phyloP scores from a whole-genome alignment of 129 eudicot genomes.

The Saussurea involucrata region DNA sequence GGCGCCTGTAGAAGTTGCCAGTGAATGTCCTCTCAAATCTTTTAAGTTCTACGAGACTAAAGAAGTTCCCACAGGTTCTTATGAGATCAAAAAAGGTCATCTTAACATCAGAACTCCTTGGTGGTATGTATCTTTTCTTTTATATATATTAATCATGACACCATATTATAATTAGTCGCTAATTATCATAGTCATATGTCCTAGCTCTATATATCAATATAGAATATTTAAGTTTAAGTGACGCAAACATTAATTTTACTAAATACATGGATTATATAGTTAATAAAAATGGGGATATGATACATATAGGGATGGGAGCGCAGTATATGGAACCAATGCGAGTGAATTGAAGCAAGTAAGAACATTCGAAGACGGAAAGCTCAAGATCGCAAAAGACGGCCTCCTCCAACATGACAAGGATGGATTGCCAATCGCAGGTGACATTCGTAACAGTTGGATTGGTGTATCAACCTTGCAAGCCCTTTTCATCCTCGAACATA shows the following conservation, averaged over 20 bases:
- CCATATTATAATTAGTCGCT: background rate
- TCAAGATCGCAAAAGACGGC: conserved; percentile 36
- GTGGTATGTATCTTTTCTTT: conserved; percentile 38
- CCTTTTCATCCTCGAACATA: conserved; percentile 58
- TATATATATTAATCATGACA: no score
- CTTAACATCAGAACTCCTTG: conserved; percentile 53
- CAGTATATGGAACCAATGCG: conserved; percentile 39
- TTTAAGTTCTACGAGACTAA: conserved; percentile 49
- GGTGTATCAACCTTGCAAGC: conserved; percentile 48
- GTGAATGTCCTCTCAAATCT: conserved; percentile 50
- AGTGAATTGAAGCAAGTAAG: conserved; percentile 32
- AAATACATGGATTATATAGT: background rate
- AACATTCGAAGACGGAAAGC: conserved; percentile 53
- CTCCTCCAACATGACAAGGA: conserved; percentile 35
- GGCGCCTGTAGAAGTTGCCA: conserved; percentile 47
- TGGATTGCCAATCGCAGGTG: conserved; percentile 38
- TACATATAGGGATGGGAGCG: conserved; percentile 48
- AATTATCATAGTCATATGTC: background rate
- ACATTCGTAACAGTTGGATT: conserved; percentile 52
- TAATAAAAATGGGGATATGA: background rate
- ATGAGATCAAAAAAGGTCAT: conserved; percentile 37
- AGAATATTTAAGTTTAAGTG: no score
- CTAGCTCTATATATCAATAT: no score
- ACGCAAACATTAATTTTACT: background rate
- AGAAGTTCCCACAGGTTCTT: conserved; percentile 30